A percentile compares a stretch with the other conserved stretches of the same genome.
Evolutionary conservation across 371 early-diverging fungal species (phyloP).

Genomic region (Mortierella sp.): DNA sequence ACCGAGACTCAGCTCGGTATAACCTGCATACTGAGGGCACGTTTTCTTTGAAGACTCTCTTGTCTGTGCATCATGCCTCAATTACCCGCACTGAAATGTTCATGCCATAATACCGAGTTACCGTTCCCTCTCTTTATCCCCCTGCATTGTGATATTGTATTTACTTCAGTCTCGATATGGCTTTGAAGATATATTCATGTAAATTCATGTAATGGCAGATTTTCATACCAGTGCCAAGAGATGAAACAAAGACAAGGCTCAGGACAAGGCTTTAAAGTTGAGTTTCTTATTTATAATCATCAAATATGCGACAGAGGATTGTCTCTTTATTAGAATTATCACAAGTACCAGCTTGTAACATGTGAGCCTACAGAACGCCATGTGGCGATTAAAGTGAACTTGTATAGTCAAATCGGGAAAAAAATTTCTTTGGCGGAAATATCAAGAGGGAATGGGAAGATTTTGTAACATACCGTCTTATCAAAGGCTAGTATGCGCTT

Average conservation of each 20-base stretch:
- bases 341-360: neutral
- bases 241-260: too few relatives aligned
- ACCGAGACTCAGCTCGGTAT: too few relatives aligned
- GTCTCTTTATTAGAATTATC: neutral
- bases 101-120: neutral
- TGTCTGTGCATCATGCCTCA: constrained; percentile 1
- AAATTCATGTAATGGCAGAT: too few relatives aligned
- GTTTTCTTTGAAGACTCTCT: neutral
- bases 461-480: too few relatives aligned
- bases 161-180: neutral
- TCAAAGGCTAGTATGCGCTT: neutral
- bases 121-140: constrained; percentile 2
- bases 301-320: too few relatives aligned
- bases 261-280: too few relatives aligned
- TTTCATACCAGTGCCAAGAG: too few relatives aligned
- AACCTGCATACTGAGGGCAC: neutral
- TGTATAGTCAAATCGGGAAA: neutral
- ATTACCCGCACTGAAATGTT: neutral
- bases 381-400: neutral
- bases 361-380: neutral
- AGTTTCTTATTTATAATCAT: too few relatives aligned
- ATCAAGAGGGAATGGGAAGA: neutral
- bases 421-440: neutral
- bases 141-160: constrained; percentile 1
- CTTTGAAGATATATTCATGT: too few relatives aligned